Evolutionary conservation across 2,329 filamentous ascomycete species (phyloP).

Genomic region (Chrysoporthe deuterocubensis): DNA sequence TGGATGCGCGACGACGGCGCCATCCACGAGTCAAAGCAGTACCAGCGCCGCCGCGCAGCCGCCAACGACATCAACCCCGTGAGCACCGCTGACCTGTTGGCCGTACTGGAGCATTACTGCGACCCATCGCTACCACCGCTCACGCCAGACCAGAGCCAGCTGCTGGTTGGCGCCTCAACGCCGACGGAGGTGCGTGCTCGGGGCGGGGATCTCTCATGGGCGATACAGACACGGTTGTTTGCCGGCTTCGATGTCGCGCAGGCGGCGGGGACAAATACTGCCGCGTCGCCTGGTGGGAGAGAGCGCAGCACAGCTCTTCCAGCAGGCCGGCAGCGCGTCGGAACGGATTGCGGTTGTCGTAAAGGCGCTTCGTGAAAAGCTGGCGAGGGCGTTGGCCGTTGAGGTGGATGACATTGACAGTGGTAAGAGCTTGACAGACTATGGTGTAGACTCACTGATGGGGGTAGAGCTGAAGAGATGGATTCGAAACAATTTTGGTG

Average conservation of each 20-base stretch:
- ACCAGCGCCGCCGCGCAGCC: too few relatives aligned
- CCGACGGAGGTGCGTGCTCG: too few relatives aligned
- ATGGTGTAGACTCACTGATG: constrained; percentile 47
- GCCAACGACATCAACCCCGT: too few relatives aligned
- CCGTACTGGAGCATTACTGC: constrained; percentile 28
- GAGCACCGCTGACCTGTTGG: too few relatives aligned
- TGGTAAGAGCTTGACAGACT: constrained; percentile 37
- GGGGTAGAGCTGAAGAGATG: constrained; percentile 50
- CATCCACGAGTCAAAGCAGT: constrained; percentile 33
- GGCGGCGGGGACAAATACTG: neutral
- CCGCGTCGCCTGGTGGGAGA: too few relatives aligned
- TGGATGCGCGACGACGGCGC: constrained; percentile 33
- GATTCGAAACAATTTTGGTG: constrained; percentile 41
- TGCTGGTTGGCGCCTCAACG: too few relatives aligned
- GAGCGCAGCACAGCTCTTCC: constrained; percentile 27
- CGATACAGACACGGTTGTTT: constrained; percentile 28
- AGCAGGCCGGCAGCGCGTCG: constrained; percentile 13
- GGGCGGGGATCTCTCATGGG: constrained; percentile 17
- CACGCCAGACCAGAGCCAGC: too few relatives aligned
- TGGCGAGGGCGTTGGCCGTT: constrained; percentile 40
- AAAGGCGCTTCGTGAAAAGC: constrained; percentile 35
- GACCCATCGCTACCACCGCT: constrained; percentile 22
- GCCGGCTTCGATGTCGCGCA: constrained; percentile 17
- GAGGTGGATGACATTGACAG: constrained; percentile 37
- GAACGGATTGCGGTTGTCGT: constrained; percentile 30